These are phyloP conservation scores for Jatropha podagrica DNA, from an alignment of 441 rosid genomes.

Conservation along the genomic window DNA sequence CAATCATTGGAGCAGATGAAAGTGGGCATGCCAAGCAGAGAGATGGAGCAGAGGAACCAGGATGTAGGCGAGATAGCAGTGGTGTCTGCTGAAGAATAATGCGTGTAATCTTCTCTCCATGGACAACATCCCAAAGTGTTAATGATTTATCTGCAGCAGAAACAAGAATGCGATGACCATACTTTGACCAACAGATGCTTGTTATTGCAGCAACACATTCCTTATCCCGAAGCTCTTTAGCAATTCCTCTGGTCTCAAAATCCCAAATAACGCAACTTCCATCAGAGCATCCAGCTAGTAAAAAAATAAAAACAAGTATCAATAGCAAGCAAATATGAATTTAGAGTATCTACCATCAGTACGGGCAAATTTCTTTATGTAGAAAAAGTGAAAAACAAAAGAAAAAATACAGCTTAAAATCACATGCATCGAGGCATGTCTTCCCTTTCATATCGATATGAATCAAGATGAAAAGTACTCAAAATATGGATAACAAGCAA, in stretches of 20 bases:
- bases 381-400: not conserved
- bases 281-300: slow-evolving; percentile 94
- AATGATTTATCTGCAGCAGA: slow-evolving; percentile 95
- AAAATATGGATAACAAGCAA: not conserved
- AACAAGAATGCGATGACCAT: slow-evolving; percentile 83
- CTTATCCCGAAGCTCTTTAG: slow-evolving; percentile 82
- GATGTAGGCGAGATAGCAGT: slow-evolving; percentile 79
- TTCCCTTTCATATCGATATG: not conserved
- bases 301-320: not conserved
- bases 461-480: not conserved
- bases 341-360: slow-evolving; percentile 3
- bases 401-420: not conserved
- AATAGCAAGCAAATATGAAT: not conserved
- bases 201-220: slow-evolving; percentile 80
- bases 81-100: slow-evolving; percentile 74
- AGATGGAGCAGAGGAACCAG: slow-evolving; percentile 76
- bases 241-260: slow-evolving; percentile 91
- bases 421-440: not conserved
- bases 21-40: slow-evolving; percentile 88
- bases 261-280: slow-evolving; percentile 95
- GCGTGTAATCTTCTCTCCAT: slow-evolving; percentile 65
- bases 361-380: not conserved
- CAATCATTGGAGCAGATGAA: slow-evolving; percentile 92
- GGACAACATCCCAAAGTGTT: slow-evolving; percentile 84
- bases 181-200: slow-evolving; percentile 93